Evolutionary conservation across 1,139 yeast species (phyloP).

Genomic region (Candida tropicalis): DNA sequence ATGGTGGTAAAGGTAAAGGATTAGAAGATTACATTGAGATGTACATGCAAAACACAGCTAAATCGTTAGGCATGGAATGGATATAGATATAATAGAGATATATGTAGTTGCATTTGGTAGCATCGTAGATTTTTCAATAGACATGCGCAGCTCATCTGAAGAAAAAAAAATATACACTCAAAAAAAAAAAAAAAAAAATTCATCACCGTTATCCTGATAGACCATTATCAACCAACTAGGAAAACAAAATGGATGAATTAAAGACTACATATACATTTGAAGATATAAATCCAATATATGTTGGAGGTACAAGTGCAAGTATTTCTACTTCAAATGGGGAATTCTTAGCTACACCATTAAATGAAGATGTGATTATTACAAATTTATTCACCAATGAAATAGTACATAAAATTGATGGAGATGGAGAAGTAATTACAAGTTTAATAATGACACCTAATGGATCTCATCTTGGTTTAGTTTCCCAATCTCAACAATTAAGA

Average conservation of each 20-base stretch:
- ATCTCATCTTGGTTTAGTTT: constrained; percentile 63
- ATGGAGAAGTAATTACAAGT: constrained; percentile 81
- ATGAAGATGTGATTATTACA: constrained; percentile 74
- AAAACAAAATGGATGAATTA: constrained; percentile 25
- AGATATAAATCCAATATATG: constrained; percentile 69
- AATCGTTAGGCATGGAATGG: constrained; percentile 44
- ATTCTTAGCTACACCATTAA: constrained; percentile 76
- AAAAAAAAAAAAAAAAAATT: constrained; percentile 1
- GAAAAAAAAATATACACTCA: not conserved
- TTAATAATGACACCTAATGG: constrained; percentile 80
- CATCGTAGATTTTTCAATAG: no score
- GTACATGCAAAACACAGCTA: constrained; percentile 45
- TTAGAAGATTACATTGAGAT: constrained; percentile 51
- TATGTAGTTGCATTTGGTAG: no score
- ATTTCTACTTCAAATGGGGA: constrained; percentile 60
- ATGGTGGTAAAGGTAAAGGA: constrained; percentile 40
- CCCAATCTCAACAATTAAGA: constrained; percentile 82
- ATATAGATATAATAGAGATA: no score
- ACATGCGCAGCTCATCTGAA: no score
- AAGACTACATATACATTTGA: constrained; percentile 36
- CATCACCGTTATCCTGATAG: not conserved
- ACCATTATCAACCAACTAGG: not conserved
- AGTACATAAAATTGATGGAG: constrained; percentile 74
- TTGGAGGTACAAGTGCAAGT: constrained; percentile 81
- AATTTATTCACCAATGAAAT: constrained; percentile 59